phyloP scores from a whole-genome alignment of 495 filamentous ascomycete genomes.

The Xylaria nigripes region DNA sequence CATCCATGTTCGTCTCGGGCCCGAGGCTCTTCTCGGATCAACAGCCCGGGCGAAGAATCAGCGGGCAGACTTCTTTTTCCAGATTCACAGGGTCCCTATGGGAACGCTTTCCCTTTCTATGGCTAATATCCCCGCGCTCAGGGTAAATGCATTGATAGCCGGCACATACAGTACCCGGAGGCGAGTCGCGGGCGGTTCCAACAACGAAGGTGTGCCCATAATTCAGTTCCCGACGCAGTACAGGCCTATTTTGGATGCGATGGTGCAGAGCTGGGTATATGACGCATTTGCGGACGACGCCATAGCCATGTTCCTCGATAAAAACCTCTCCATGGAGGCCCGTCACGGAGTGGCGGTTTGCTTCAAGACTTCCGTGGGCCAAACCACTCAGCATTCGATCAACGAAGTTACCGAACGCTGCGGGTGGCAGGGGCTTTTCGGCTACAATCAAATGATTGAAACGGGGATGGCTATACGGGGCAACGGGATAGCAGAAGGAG shows the following conservation, averaged over 20 bases:
- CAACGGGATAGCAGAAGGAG: conserved; percentile 28
- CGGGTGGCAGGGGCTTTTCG: conserved; percentile 28
- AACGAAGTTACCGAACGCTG: conserved; percentile 24
- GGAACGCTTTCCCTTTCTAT: conserved; percentile 25
- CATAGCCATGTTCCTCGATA: conserved; percentile 1
- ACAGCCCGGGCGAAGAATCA: conserved; percentile 10
- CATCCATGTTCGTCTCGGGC: conserved; percentile 25
- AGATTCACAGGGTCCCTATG: conserved; percentile 23
- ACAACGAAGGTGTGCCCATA: conserved; percentile 18
- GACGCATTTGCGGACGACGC: conserved; percentile 22
- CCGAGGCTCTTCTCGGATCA: conserved; percentile 24
- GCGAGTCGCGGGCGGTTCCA: conserved; percentile 14
- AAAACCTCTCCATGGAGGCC: background rate
- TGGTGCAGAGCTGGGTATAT: conserved; percentile 25
- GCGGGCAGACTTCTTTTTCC: conserved; percentile 21
- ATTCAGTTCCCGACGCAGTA: conserved; percentile 32
- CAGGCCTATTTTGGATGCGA: conserved; percentile 24
- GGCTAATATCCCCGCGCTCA: conserved; percentile 21
- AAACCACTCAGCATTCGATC: conserved; percentile 13
- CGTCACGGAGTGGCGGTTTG: conserved; percentile 8
- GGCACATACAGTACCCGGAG: conserved; percentile 28
- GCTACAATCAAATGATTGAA: conserved; percentile 23
- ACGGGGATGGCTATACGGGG: conserved; percentile 12
- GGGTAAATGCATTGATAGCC: conserved; percentile 18
- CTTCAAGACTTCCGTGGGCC: conserved; percentile 23